Percentiles rank a stretch among this genome's conserved stretches.
phyloP scores from a whole-genome alignment of 345 rosid genomes.

The Syzygium oleosum region DNA sequence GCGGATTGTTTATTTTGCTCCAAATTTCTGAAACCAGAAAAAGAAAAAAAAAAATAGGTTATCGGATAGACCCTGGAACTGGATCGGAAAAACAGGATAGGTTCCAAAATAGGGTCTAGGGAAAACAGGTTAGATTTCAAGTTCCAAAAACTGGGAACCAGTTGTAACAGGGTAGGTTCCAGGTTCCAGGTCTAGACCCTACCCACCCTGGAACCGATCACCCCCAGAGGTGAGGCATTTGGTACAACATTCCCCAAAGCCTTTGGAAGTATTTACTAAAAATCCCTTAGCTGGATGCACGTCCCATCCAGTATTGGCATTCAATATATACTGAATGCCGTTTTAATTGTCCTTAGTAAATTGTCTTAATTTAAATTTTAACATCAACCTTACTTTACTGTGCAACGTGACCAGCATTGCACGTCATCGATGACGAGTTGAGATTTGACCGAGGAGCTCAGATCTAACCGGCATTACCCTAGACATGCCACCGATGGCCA shows the following conservation, averaged over 20 bases:
- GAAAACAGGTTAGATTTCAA: too few species aligned
- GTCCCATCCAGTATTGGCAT: not conserved
- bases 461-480: accelerated
- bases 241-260: not conserved
- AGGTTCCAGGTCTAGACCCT: too few species aligned
- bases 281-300: not conserved
- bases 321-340: not conserved
- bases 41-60: too few species aligned
- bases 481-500: not conserved
- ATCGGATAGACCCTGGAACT: too few species aligned
- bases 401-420: accelerated
- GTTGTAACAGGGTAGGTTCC: too few species aligned
- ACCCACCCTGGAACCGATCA: too few species aligned
- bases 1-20: too few species aligned
- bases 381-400: not conserved
- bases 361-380: not conserved
- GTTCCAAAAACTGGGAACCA: too few species aligned
- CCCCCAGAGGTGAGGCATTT: not conserved
- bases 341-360: not conserved
- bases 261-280: not conserved
- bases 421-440: accelerated
- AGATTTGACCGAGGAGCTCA: not conserved
- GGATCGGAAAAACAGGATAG: too few species aligned
- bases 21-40: too few species aligned
- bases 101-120: too few species aligned